Conservation (phyloP, 1,284 basidiomycete genomes). For the Microbotryomycetes sp. region DNA sequence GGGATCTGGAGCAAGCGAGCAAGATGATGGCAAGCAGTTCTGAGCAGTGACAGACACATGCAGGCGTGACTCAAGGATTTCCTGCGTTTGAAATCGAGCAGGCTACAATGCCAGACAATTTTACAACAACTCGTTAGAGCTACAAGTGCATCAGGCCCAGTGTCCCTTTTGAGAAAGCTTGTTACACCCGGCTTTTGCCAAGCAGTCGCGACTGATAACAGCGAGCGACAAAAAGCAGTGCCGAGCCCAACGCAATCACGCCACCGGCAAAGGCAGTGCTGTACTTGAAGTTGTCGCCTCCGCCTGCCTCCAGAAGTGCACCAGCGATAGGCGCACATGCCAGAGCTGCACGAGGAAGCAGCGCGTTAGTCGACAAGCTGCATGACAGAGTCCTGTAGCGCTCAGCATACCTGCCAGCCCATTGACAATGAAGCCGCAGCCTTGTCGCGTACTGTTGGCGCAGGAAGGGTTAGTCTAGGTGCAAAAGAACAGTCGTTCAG, state of each 20-base stretch:
- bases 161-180: no score
- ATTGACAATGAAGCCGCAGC: not conserved
- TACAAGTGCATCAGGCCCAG: no score
- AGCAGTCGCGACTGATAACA: not conserved
- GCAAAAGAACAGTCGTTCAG: not conserved
- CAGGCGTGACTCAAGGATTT: no score
- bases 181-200: not conserved
- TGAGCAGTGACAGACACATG: no score
- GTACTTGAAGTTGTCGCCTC: not conserved
- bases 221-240: not conserved
- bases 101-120: no score
- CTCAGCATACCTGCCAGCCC: no score
- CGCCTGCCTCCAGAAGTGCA: not conserved
- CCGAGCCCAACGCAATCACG: not conserved
- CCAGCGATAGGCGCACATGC: not conserved
- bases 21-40: not conserved
- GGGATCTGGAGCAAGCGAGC: not conserved
- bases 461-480: not conserved
- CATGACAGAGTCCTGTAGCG: no score
- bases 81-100: no score
- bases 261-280: not conserved
- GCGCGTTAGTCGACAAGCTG: no score
- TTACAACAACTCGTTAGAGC: no score
- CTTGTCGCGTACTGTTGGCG: not conserved
- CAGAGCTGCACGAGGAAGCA: no score